Evolutionary conservation across 306 rosid species (phyloP), one percentile per base, ranked within the genome.

Genomic region (Cucurbita maxima): DNA sequence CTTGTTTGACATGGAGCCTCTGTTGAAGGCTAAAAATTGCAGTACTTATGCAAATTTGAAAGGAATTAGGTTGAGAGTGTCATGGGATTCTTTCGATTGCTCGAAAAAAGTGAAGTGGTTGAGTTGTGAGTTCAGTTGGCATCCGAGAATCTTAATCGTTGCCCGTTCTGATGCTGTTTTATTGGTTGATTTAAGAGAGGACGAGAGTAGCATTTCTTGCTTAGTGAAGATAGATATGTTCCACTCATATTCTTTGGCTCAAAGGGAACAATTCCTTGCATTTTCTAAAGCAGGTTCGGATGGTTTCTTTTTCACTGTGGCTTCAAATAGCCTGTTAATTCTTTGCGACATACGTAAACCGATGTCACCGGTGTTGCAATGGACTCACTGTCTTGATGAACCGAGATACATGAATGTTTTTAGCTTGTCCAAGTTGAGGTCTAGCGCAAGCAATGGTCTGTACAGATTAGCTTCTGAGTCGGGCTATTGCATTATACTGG

Each of bases 121-220:
- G 74, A 77, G 87, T 70, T 88, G 89, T 82, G 95, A 88, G 37
- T 88, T 90, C 68, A 85, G 92, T 82, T 90, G 92, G 92, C 83
- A 86, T 76, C 88, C 86, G 0, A 81, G 88, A 79, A 67, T 85
- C 77, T 77, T 90, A 73, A 79, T 90, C 15, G 81, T 88, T 64
- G 87, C 88, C 0, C 73, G 82, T n/a, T 83, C 86, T 7, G 87
- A 88, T 75, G 88, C 84, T 0, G 72, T 90, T 64, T 90, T 86
- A 78, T 78, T 88, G 60, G 87, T 90, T 76, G 95, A 90, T 78
- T 81, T 87, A 40, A 82, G 89, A 52, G 66, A 51, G 3, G 70
- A 63, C 38, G 79, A 84, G 18, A 80, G 84, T 53, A 75, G 3
- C 12, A 83, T 85, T 71, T 83, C 68, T 67, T 86, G 87, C 67